A percentile compares a stretch with the other conserved stretches of the same genome.
Evolutionary conservation across 257 asterid species (phyloP).

Genomic region (Lavandula angustifolia): DNA sequence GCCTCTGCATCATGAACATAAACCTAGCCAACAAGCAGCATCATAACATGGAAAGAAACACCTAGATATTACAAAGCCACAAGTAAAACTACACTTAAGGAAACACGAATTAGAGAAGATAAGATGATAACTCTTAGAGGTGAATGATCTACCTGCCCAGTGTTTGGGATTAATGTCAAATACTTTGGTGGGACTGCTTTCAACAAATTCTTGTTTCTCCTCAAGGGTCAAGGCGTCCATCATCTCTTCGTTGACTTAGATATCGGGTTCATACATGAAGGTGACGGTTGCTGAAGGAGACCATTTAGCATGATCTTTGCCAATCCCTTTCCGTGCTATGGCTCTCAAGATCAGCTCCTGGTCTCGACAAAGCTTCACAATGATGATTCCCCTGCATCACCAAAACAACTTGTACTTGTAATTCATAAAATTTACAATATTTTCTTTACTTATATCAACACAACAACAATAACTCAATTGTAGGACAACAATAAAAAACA

Average conservation of each 20-base stretch:
- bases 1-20: slow-evolving; percentile 78
- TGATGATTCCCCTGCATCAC: slow-evolving; percentile 77
- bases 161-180: slow-evolving; percentile 62
- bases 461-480: too few relatives aligned
- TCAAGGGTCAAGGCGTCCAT: slow-evolving; percentile 70
- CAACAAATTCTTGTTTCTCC: slow-evolving; percentile 69
- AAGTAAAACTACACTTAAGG: not conserved
- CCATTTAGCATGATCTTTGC: slow-evolving; percentile 99
- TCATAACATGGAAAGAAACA: too few relatives aligned
- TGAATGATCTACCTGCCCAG: slow-evolving; percentile 59
- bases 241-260: slow-evolving; percentile 83
- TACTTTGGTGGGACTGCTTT: slow-evolving; percentile 94
- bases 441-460: too few relatives aligned
- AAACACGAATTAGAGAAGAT: slow-evolving; percentile 7
- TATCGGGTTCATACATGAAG: slow-evolving; percentile 96
- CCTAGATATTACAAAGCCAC: too few relatives aligned
- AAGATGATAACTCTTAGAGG: slow-evolving; percentile 8
- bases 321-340: slow-evolving; percentile 97
- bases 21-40: too few relatives aligned
- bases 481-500: too few relatives aligned
- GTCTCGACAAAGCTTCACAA: slow-evolving; percentile 96
- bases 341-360: slow-evolving; percentile 92
- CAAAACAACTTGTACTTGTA: slow-evolving; percentile 19
- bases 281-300: slow-evolving; percentile 99
- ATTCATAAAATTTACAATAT: not conserved